Base-by-base conservation (phyloP, 2,329 filamentous ascomycete species). In the Botrytis fabae region DNA sequence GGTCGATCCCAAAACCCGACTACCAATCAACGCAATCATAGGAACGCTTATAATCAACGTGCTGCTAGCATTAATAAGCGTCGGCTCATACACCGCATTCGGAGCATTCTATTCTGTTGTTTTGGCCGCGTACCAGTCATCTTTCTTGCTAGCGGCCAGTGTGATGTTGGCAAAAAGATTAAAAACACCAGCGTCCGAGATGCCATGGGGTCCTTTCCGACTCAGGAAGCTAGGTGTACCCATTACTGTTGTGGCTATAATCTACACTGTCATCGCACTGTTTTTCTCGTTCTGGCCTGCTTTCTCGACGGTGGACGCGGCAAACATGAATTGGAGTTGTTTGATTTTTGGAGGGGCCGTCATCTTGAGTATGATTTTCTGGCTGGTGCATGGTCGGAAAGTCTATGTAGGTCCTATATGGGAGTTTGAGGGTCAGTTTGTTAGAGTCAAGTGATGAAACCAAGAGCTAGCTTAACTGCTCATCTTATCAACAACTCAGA, bases 211-310 rank as follows among this genome's bases (percentile, higher is more conserved):
- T 4, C 73, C 73, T 18, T 74, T 74, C 46, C 48, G 60, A 10
- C 38, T 74, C 1, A 54, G 68, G 14, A 44, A 54, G 28, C 18
- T 48, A 18, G 73, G 71, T 28, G 57, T 73, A 44, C 68, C 71
- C 8, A 44, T 74, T 14, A 74, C 65, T 10, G 22, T 74, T 42
- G 71, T 48, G 20, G 46, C 71, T 10, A 44, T 74, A 38, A 65
- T 63, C 12, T 74, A 70, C 28, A 64, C 63, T 25, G 6, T 64
- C 7, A 42, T 73, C 6, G 73, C 66, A 16, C 38, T 57, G 22
- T 73, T 74, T n/a, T 74, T 74, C 38, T 70, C 61, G 8, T 69
- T 73, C 57, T 74, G 68, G 71, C 73, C 73, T 40, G 51, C 60
- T 8, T 68, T 46, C 7, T 42, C 42, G 3, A 46, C 62, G n/a